These are phyloP conservation scores for Colletotrichum sublineola DNA, from an alignment of 2,329 filamentous ascomycete genomes.

Conservation along the genomic window DNA sequence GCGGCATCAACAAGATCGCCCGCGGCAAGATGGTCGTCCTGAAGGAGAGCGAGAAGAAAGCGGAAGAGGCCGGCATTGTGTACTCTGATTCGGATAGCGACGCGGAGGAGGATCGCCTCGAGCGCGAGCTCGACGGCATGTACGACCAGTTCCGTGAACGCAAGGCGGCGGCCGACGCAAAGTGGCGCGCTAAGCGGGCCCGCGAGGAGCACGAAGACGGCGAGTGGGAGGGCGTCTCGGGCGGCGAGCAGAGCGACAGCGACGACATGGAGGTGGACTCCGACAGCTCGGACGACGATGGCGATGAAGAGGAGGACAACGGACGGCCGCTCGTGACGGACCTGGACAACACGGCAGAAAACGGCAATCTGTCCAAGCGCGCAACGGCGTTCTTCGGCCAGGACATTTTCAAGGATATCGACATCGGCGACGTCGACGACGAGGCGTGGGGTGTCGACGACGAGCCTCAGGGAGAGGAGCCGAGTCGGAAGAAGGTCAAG, in stretches of 20 bases:
- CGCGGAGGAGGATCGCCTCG: slow-evolving; percentile 80
- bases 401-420: slow-evolving; percentile 90
- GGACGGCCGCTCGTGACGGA: slow-evolving; percentile 53
- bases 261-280: slow-evolving; percentile 69
- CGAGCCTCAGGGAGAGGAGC: slow-evolving; percentile 41
- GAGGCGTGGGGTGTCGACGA: slow-evolving; percentile 50
- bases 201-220: slow-evolving; percentile 85
- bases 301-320: slow-evolving; percentile 43
- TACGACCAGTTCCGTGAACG: slow-evolving; percentile 89
- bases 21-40: slow-evolving; percentile 84
- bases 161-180: slow-evolving; percentile 84
- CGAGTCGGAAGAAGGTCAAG: slow-evolving; percentile 28
- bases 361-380: slow-evolving; percentile 80
- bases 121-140: slow-evolving; percentile 87
- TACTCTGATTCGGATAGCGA: slow-evolving; percentile 66
- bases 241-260: slow-evolving; percentile 72
- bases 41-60: slow-evolving; percentile 67
- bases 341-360: slow-evolving; percentile 58
- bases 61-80: slow-evolving; percentile 71
- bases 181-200: slow-evolving; percentile 90
- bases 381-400: slow-evolving; percentile 93
- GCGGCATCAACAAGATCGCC: slow-evolving; percentile 75
- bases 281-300: slow-evolving; percentile 59
- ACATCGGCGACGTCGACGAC: slow-evolving; percentile 50
- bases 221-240: slow-evolving; percentile 92